phyloP scores from a whole-genome alignment of 345 rosid species.

The Salix exigua region DNA sequence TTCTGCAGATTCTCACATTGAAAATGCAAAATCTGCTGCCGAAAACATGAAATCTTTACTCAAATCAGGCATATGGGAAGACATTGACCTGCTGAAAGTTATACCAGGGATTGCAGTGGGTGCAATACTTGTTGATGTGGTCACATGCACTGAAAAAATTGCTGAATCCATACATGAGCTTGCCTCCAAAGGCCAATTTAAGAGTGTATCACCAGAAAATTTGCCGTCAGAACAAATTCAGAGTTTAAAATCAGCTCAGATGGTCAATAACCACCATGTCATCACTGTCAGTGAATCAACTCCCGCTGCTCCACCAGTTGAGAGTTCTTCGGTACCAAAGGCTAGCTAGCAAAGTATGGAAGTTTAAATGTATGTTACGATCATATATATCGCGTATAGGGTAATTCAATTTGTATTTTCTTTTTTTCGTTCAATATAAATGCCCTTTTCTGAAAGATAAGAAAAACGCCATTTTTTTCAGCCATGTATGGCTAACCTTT shows the following conservation, averaged over 20 bases:
- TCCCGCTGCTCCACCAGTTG: neutral
- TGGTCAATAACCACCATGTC: neutral
- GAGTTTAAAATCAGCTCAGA: neutral
- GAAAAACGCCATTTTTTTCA: neutral
- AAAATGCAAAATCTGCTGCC: slow-evolving; percentile 29
- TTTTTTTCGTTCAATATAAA: neutral
- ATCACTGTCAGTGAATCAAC: slow-evolving; percentile 7
- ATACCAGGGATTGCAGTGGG: slow-evolving; percentile 38
- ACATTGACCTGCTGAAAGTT: slow-evolving; percentile 31
- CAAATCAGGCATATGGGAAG: slow-evolving; percentile 38
- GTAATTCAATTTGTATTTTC: neutral
- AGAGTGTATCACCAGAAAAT: slow-evolving; percentile 31
- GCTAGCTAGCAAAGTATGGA: neutral
- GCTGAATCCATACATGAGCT: slow-evolving; percentile 47
- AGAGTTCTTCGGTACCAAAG: neutral
- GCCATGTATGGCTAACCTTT: neutral
- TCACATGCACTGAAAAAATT: slow-evolving; percentile 40
- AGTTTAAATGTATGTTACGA: neutral
- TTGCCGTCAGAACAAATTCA: neutral
- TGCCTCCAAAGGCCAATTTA: slow-evolving; percentile 42
- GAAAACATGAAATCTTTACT: slow-evolving; percentile 39
- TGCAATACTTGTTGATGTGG: slow-evolving; percentile 47
- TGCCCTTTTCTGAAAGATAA: neutral
- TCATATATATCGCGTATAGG: neutral
- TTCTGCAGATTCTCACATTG: slow-evolving; percentile 32